Conservation (phyloP, 345 rosid species). For the Populus pruinosa region DNA sequence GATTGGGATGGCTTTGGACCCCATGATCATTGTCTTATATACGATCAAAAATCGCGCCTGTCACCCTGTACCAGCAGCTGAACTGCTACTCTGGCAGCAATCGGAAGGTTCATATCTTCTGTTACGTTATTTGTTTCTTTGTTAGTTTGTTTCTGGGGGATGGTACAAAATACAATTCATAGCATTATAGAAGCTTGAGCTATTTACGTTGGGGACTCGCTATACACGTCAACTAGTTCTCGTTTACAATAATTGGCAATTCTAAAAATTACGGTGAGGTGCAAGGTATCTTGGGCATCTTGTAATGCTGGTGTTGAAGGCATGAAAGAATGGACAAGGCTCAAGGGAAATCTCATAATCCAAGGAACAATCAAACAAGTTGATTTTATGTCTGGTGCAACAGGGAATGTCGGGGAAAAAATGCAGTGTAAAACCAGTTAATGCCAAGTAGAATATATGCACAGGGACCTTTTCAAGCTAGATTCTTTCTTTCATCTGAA, state of each 20-base stretch:
- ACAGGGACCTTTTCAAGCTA: neutral
- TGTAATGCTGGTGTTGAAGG: neutral
- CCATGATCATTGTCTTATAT: neutral
- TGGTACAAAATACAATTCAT: neutral
- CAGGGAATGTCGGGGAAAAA: too few relatives aligned
- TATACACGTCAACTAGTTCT: neutral
- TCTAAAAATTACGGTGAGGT: neutral
- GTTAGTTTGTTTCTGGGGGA: neutral
- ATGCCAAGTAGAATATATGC: neutral
- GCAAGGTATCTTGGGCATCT: neutral
- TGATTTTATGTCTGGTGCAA: neutral
- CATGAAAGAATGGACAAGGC: neutral
- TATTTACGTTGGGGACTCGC: neutral
- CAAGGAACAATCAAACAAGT: neutral
- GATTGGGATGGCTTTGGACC: slow-evolving; percentile 5
- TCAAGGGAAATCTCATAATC: neutral
- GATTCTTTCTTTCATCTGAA: neutral
- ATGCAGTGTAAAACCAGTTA: neutral
- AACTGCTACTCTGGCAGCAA: neutral
- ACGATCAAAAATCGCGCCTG: neutral
- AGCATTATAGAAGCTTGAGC: neutral
- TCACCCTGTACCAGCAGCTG: neutral
- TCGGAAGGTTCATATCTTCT: neutral
- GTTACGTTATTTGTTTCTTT: neutral
- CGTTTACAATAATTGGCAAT: neutral